phyloP scores from a whole-genome alignment of 1,139 yeast species.

The Taphrina sp. region DNA sequence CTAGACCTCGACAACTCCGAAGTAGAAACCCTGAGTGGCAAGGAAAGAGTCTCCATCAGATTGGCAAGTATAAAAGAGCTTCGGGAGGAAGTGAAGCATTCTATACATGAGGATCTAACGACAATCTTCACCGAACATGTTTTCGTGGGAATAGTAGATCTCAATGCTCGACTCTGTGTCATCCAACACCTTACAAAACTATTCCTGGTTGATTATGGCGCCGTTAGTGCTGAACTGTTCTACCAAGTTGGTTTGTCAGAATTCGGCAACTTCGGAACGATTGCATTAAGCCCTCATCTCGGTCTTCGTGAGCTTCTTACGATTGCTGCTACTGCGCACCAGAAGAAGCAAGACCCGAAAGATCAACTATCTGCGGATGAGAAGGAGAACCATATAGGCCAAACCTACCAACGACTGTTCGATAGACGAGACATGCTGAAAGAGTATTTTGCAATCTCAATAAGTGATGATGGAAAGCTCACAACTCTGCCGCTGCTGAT shows the following conservation, averaged over 20 bases:
- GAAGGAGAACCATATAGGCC: neutral
- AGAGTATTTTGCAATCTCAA: constrained; percentile 68
- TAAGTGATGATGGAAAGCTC: constrained; percentile 48
- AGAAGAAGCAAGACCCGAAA: neutral
- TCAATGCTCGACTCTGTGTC: constrained; percentile 64
- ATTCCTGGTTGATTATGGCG: constrained; percentile 76
- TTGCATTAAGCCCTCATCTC: constrained; percentile 47
- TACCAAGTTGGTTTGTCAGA: constrained; percentile 77
- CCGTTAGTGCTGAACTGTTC: constrained; percentile 64
- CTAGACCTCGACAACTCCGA: neutral
- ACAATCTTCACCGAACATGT: constrained; percentile 66
- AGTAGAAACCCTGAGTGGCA: neutral
- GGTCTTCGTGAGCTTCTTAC: constrained; percentile 44
- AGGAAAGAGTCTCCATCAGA: constrained; percentile 33
- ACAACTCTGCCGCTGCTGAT: constrained; percentile 65
- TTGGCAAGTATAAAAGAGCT: constrained; percentile 62
- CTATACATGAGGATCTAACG: constrained; percentile 58
- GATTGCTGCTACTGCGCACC: constrained; percentile 41
- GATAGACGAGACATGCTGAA: constrained; percentile 69
- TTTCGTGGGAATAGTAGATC: constrained; percentile 82
- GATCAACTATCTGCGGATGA: neutral
- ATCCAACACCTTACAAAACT: constrained; percentile 78
- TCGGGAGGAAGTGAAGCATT: constrained; percentile 52
- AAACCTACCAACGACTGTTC: constrained; percentile 42
- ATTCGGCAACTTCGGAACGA: constrained; percentile 76